Evolutionary conservation across 495 filamentous ascomycete species (phyloP).

Genomic region (Hypoxylon fuscum): DNA sequence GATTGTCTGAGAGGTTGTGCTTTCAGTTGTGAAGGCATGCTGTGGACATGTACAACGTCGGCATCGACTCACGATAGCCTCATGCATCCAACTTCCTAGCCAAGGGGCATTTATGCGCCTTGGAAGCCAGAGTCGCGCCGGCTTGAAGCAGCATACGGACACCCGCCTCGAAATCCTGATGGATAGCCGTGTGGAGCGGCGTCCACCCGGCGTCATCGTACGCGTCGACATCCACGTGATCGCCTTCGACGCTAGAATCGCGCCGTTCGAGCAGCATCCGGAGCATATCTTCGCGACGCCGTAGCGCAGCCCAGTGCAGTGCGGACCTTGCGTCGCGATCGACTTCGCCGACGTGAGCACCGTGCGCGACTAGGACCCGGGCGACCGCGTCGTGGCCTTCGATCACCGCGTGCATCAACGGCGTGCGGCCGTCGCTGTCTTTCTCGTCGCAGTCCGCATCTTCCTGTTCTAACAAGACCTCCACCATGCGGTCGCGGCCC

Average conservation of each 20-base stretch:
- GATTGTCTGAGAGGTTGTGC: no score
- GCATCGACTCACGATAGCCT: neutral
- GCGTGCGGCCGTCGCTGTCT: constrained; percentile 38
- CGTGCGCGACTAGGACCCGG: constrained; percentile 9
- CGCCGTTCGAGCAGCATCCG: constrained; percentile 28
- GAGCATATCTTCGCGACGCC: constrained; percentile 30
- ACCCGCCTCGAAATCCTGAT: constrained; percentile 34
- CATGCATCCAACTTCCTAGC: constrained; percentile 1
- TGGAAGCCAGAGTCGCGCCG: constrained; percentile 9
- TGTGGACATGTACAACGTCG: neutral
- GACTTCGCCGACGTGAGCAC: constrained; percentile 1
- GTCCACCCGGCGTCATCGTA: constrained; percentile 37
- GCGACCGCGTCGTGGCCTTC: constrained; percentile 21
- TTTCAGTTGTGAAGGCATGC: no score
- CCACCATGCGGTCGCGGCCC: constrained; percentile 34
- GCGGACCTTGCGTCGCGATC: constrained; percentile 32
- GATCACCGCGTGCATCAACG: constrained; percentile 35
- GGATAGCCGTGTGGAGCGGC: constrained; percentile 39
- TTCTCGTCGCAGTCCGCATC: constrained; percentile 22
- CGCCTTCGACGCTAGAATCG: neutral
- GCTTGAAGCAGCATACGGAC: constrained; percentile 17
- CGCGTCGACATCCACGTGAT: constrained; percentile 28
- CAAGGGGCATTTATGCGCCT: constrained; percentile 21
- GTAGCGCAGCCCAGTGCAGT: constrained; percentile 40
- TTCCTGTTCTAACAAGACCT: constrained; percentile 25